Evolutionary conservation across 306 rosid genomes (phyloP).

Genomic region (Cercis canadensis): DNA sequence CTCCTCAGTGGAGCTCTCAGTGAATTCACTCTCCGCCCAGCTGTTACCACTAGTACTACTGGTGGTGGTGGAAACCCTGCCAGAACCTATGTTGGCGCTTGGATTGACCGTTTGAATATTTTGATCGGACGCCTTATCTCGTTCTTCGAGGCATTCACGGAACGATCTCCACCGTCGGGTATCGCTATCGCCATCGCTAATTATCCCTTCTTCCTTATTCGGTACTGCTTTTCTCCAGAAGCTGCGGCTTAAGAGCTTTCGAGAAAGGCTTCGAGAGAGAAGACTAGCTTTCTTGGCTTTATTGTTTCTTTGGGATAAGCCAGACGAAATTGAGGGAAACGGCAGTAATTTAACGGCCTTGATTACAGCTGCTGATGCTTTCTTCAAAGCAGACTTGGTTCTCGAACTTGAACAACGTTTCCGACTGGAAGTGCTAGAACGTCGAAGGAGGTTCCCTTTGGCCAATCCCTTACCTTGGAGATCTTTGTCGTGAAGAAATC

Average conservation of each 20-base stretch:
- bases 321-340: conserved; percentile 24
- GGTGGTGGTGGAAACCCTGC: no score
- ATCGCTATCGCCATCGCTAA: not conserved
- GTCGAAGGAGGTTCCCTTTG: no score
- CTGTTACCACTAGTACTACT: conserved; percentile 35
- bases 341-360: conserved; percentile 60
- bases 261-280: conserved; percentile 56
- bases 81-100: no score
- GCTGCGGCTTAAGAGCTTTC: conserved; percentile 55
- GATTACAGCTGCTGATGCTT: conserved; percentile 52
- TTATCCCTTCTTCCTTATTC: not conserved
- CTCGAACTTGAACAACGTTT: no score
- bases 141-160: conserved; percentile 37
- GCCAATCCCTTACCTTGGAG: no score
- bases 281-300: conserved; percentile 33
- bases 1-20: conserved; percentile 29
- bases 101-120: not conserved
- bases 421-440: no score
- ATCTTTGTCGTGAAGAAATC: no score
- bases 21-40: conserved; percentile 70
- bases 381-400: no score
- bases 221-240: conserved; percentile 50
- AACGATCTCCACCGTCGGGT: conserved; percentile 47
- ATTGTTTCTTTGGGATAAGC: not conserved
- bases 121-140: conserved; percentile 36